A percentile compares a stretch with the other conserved stretches of the same genome.
phyloP scores from a whole-genome alignment of 148 eudicot species.

The Mesembryanthemum crystallinum region DNA sequence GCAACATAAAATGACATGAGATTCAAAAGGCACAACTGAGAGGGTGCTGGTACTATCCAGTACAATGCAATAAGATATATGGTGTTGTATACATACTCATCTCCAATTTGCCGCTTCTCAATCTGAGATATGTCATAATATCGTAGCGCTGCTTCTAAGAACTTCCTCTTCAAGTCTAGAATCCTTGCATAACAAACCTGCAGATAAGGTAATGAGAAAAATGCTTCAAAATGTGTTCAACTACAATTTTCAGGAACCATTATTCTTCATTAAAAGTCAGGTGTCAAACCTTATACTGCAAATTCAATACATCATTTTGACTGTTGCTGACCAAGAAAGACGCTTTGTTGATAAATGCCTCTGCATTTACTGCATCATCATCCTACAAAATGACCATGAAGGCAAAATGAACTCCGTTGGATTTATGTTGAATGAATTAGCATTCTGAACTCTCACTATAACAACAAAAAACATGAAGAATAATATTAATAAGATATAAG shows the following conservation, averaged over 20 bases:
- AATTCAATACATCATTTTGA: constrained; percentile 77
- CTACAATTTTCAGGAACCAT: not conserved
- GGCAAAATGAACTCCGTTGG: not conserved
- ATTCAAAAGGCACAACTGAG: not conserved
- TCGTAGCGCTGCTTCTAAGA: constrained; percentile 96
- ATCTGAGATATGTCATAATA: constrained; percentile 95
- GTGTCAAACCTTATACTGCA: constrained; percentile 80
- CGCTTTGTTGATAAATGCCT: constrained; percentile 94
- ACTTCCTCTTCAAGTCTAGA: constrained; percentile 89
- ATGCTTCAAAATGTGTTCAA: constrained; percentile 12
- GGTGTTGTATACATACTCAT: constrained; percentile 60
- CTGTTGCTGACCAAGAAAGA: constrained; percentile 91
- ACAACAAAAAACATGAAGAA: not conserved
- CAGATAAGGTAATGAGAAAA: constrained; percentile 6
- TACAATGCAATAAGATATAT: not conserved
- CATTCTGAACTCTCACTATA: not conserved
- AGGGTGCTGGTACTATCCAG: not conserved
- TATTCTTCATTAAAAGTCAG: constrained; percentile 4
- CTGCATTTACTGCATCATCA: constrained; percentile 94
- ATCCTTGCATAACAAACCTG: constrained; percentile 96
- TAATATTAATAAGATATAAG: not conserved
- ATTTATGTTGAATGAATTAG: not conserved
- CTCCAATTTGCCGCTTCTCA: constrained; percentile 91
- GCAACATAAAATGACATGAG: not conserved
- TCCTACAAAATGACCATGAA: constrained; percentile 53